phyloP scores from a whole-genome alignment of 2,329 filamentous ascomycete genomes.

The Cladobotryum mycophilum region DNA sequence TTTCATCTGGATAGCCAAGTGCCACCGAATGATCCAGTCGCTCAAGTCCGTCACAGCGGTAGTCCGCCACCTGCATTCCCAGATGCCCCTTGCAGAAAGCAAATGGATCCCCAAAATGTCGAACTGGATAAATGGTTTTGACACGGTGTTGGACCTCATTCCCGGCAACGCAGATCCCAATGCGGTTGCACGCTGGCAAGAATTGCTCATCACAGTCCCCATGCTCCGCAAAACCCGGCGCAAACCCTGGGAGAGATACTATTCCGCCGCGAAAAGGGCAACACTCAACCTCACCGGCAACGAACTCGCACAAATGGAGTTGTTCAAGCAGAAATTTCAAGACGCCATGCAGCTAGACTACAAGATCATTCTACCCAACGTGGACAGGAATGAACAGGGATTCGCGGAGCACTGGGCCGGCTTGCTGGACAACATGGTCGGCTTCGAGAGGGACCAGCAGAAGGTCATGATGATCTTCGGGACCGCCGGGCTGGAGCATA shows the following conservation, averaged over 20 bases:
- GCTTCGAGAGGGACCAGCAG: constrained; percentile 6
- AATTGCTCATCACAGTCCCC: constrained; percentile 18
- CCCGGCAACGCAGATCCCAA: constrained; percentile 1
- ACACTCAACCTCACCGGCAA: constrained; percentile 61
- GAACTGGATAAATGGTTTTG: constrained; percentile 6
- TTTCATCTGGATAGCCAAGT: constrained; percentile 5
- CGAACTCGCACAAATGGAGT: constrained; percentile 64
- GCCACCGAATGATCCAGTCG: not conserved
- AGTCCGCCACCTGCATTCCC: not conserved
- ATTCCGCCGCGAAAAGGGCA: constrained; percentile 55
- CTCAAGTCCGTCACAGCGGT: not conserved
- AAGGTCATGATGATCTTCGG: constrained; percentile 8
- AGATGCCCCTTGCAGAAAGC: not conserved
- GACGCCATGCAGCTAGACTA: constrained; percentile 8
- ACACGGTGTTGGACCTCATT: constrained; percentile 13
- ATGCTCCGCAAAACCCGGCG: constrained; percentile 18
- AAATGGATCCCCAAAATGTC: constrained; percentile 16
- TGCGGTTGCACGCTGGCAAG: constrained; percentile 15
- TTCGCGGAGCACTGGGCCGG: constrained; percentile 17
- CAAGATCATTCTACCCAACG: constrained; percentile 15
- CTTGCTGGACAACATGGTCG: constrained; percentile 14
- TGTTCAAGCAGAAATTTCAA: not conserved
- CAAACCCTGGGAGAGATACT: constrained; percentile 2
- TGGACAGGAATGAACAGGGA: constrained; percentile 10
- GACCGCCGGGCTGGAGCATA: not conserved